Evolutionary conservation across 179 eudicot species (phyloP).

Genomic region (Silene coronaria): DNA sequence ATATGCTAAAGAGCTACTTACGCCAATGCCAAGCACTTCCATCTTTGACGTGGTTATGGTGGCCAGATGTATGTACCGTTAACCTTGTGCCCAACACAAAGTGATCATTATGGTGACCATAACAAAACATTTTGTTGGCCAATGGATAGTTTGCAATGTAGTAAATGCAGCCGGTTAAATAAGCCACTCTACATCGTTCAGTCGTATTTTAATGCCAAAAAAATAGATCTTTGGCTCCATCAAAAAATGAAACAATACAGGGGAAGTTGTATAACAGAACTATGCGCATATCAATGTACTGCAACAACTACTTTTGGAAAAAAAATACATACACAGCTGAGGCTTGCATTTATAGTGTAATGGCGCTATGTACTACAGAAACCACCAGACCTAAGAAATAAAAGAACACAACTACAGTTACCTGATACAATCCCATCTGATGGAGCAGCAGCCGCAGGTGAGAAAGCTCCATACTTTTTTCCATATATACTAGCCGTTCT

Average conservation of each 20-base stretch:
- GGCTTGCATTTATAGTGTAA: background rate
- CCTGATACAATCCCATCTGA: constrained; percentile 38
- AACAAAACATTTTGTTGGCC: background rate
- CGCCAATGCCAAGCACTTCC: background rate
- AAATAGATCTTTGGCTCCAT: background rate
- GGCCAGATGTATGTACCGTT: background rate
- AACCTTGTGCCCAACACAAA: background rate
- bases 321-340: background rate
- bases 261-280: no score
- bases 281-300: background rate
- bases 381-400: background rate
- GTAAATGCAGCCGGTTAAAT: background rate
- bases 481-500: constrained; percentile 72
- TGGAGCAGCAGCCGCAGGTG: constrained; percentile 27
- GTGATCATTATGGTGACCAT: background rate
- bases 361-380: no score
- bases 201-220: background rate
- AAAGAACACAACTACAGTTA: constrained; percentile 10
- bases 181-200: background rate
- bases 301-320: background rate
- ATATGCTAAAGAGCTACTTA: background rate
- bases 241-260: background rate
- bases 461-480: constrained; percentile 44
- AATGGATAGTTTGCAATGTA: background rate
- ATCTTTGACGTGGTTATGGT: background rate